Conservation (phyloP, 225 moss, liverwort and hornwort genomes). For the Marchantia polymorpha region DNA sequence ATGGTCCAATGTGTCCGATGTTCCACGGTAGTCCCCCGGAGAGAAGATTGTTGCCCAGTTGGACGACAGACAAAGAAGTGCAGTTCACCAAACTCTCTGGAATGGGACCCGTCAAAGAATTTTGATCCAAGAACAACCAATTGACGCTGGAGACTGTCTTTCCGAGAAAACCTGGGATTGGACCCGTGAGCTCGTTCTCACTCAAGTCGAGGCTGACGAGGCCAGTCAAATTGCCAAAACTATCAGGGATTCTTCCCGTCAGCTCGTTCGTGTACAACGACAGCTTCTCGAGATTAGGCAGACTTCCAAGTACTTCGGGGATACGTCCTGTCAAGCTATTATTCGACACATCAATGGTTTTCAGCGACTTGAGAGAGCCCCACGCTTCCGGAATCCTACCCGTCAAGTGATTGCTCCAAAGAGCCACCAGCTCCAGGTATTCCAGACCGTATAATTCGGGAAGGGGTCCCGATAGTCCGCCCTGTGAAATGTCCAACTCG, state of each 20-base stretch:
- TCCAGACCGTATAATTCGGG: background rate
- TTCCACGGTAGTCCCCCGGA: constrained; percentile 30
- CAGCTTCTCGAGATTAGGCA: constrained; percentile 6
- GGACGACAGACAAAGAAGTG: constrained; percentile 17
- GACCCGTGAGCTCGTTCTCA: constrained; percentile 33
- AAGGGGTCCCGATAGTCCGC: constrained; percentile 22
- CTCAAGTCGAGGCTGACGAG: constrained; percentile 35
- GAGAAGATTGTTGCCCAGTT: constrained; percentile 34
- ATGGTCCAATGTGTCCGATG: constrained; percentile 20
- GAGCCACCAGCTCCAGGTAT: constrained; percentile 28
- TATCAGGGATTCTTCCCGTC: constrained; percentile 32
- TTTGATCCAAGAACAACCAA: constrained; percentile 36
- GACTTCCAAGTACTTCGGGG: constrained; percentile 23
- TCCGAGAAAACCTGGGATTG: constrained; percentile 34
- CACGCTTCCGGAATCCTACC: constrained; percentile 38
- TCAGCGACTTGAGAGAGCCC: constrained; percentile 18
- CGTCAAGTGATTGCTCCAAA: constrained; percentile 36
- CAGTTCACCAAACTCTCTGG: constrained; percentile 34
- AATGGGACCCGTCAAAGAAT: constrained; percentile 28
- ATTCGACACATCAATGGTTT: constrained; percentile 34
- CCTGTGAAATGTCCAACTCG: constrained; percentile 37
- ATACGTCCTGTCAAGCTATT: constrained; percentile 31
- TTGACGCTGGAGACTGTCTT: constrained; percentile 9
- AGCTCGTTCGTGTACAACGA: constrained; percentile 32
- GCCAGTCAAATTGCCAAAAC: constrained; percentile 23